phyloP scores from a whole-genome alignment of 495 filamentous ascomycete genomes.

The Penicillium alfredii region DNA sequence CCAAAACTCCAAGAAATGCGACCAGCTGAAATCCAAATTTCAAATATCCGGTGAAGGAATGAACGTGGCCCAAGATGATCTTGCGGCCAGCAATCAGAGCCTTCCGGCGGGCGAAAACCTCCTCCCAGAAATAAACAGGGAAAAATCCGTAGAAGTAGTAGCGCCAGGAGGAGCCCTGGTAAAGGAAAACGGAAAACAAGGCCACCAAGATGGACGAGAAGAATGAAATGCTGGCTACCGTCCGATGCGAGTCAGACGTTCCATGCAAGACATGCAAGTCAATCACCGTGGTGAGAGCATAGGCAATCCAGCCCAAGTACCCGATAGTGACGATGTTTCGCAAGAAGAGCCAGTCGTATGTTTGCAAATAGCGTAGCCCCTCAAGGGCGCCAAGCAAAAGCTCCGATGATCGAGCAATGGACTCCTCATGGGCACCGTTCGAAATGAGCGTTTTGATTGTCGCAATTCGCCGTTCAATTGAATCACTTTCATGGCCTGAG shows the following conservation, averaged over 20 bases:
- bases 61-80: constrained; percentile 62
- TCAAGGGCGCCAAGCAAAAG: constrained; percentile 72
- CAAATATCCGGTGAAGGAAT: constrained; percentile 47
- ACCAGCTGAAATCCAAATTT: constrained; percentile 53
- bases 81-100: constrained; percentile 62
- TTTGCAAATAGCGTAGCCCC: constrained; percentile 91
- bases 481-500: constrained; percentile 51
- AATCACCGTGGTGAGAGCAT: constrained; percentile 85
- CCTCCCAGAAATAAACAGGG: constrained; percentile 94
- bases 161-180: constrained; percentile 72
- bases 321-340: constrained; percentile 87
- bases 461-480: constrained; percentile 61
- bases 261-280: constrained; percentile 84
- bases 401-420: constrained; percentile 67
- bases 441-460: constrained; percentile 64
- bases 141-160: constrained; percentile 95
- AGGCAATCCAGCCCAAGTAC: constrained; percentile 95
- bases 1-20: constrained; percentile 65
- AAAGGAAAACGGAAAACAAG: constrained; percentile 70
- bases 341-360: constrained; percentile 96
- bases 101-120: constrained; percentile 74
- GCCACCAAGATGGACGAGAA: constrained; percentile 71
- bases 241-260: constrained; percentile 59
- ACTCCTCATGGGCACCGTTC: constrained; percentile 57
- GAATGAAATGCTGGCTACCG: constrained; percentile 49